Evolutionary conservation across 345 rosid genomes (phyloP).

Genomic region (Cardamine chenopodiifolia): DNA sequence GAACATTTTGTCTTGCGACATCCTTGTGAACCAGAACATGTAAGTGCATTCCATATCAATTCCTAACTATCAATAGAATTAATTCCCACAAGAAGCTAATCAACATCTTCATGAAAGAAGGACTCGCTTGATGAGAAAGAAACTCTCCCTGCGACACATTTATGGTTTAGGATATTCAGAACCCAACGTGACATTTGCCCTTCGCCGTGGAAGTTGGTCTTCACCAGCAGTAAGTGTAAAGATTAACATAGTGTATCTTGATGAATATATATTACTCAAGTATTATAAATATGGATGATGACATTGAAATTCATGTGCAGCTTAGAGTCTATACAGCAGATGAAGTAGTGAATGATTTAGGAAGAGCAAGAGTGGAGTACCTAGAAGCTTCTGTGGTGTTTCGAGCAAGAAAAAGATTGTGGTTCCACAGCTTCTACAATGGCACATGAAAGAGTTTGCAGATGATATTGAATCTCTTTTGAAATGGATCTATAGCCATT

Average conservation of each 20-base stretch:
- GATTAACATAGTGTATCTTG: neutral
- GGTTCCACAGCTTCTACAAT: constrained; percentile 80
- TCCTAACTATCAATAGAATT: neutral
- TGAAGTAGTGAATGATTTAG: constrained; percentile 69
- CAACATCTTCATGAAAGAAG: constrained; percentile 42
- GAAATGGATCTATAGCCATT: constrained; percentile 89
- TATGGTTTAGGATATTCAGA: constrained; percentile 91
- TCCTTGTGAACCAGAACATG: constrained; percentile 66
- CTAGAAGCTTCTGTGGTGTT: constrained; percentile 77
- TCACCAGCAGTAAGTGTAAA: constrained; percentile 80
- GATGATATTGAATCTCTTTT: constrained; percentile 76
- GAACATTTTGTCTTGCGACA: constrained; percentile 91
- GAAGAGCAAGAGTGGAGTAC: constrained; percentile 75
- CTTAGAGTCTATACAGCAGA: constrained; percentile 75
- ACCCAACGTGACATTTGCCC: constrained; percentile 85
- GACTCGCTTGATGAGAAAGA: constrained; percentile 75
- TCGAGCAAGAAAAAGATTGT: constrained; percentile 78
- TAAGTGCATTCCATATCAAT: constrained; percentile 44
- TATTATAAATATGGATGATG: neutral
- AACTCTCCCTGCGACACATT: constrained; percentile 64
- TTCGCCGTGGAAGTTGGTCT: constrained; percentile 91
- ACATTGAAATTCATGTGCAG: constrained; percentile 47
- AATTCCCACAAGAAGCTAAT: constrained; percentile 6
- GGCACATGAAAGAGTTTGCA: constrained; percentile 92
- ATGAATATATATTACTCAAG: neutral